Percentiles rank a stretch among this genome's conserved stretches.
phyloP scores from a whole-genome alignment of 1,284 basidiomycete species.

The Pyrrhoderma noxium region DNA sequence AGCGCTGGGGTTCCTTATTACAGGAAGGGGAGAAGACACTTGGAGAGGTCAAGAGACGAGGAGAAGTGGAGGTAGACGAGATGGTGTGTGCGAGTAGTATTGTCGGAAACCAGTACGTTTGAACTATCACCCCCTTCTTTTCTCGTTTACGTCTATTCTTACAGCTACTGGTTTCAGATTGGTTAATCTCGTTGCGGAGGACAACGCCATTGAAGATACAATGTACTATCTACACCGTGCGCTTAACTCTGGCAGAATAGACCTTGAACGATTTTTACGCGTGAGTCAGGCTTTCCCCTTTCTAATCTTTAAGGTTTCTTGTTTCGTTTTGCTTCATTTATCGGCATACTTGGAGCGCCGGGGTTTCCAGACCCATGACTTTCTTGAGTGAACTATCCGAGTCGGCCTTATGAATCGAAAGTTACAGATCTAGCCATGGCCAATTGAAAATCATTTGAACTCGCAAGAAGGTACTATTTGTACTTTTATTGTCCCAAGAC shows the following conservation, averaged over 20 bases:
- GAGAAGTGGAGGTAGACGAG: constrained; percentile 86
- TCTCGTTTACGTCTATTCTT: background rate
- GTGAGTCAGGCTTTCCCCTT: constrained; percentile 37
- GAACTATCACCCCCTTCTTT: constrained; percentile 1
- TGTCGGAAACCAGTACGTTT: constrained; percentile 88
- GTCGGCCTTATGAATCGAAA: too few species aligned
- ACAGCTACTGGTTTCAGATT: constrained; percentile 46
- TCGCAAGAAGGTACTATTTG: too few species aligned
- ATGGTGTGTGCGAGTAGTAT: constrained; percentile 92
- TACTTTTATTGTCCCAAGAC: too few species aligned
- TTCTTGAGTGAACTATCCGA: too few species aligned
- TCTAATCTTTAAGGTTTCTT: constrained; percentile 9
- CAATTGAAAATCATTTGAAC: too few species aligned
- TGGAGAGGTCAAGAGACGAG: constrained; percentile 60
- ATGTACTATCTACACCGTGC: constrained; percentile 96
- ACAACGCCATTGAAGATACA: constrained; percentile 97
- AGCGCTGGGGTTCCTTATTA: constrained; percentile 58
- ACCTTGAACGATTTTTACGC: constrained; percentile 87
- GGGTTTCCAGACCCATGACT: constrained; percentile 8
- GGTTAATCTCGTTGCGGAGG: constrained; percentile 94
- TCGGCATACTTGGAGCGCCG: constrained; percentile 2
- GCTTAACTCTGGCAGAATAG: constrained; percentile 85
- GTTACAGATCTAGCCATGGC: too few species aligned
- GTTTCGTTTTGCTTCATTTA: constrained; percentile 6
- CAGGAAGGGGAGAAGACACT: constrained; percentile 60